Percentiles rank a stretch among this genome's conserved stretches.
Evolutionary conservation across 2,329 filamentous ascomycete genomes (phyloP).

Genomic region (Diaporthe aspalathi): DNA sequence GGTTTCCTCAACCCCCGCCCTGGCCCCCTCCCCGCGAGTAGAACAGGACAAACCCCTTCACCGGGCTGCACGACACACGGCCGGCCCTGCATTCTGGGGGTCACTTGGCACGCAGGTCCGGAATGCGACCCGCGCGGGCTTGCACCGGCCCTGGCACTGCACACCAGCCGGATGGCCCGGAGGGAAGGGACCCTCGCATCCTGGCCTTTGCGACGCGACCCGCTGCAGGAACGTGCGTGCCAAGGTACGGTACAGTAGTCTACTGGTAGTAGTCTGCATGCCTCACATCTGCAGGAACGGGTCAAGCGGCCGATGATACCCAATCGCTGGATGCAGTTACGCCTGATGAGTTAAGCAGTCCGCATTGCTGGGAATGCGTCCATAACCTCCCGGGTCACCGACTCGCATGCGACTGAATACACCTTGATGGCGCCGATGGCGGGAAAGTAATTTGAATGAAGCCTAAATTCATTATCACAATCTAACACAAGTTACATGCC

Average conservation of each 20-base stretch:
- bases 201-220: not conserved
- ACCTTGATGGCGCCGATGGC: no score
- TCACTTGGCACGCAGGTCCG: not conserved
- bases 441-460: no score
- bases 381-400: not conserved
- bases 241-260: not conserved
- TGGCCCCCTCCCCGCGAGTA: not conserved
- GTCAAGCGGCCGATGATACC: not conserved
- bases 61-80: not conserved
- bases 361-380: not conserved
- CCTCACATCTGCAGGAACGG: constrained; percentile 18
- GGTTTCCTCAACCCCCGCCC: no score
- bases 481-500: no score
- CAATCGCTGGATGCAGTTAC: not conserved
- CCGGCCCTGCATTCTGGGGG: not conserved
- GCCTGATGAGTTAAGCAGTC: no score
- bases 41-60: constrained; percentile 3
- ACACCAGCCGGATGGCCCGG: not conserved
- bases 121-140: not conserved
- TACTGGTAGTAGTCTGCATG: no score
- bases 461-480: no score
- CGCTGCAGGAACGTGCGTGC: constrained; percentile 19
- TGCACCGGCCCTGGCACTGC: not conserved
- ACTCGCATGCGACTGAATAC: no score
- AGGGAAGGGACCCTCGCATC: constrained; percentile 7